Evolutionary conservation across 805 yeast genomes (phyloP).

Genomic region (Wickerhamomyces chaumierensis): DNA sequence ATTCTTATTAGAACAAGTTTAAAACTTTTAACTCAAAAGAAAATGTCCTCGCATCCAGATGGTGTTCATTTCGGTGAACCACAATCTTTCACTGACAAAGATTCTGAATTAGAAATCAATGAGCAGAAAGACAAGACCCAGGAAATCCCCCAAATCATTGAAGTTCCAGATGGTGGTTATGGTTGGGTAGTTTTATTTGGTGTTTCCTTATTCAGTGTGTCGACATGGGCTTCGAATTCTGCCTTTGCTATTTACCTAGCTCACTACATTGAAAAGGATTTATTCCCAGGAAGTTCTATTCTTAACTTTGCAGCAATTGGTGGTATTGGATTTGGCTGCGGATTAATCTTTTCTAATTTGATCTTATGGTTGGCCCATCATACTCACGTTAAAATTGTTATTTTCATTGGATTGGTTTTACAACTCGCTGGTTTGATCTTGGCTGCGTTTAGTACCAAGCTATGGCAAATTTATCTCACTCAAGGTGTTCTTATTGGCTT

Average conservation of each 20-base stretch:
- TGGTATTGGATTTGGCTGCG: slow-evolving; percentile 48
- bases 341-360: slow-evolving; percentile 50
- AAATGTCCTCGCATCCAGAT: too few species aligned
- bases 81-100: too few species aligned
- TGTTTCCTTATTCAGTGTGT: slow-evolving; percentile 14
- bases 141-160: slow-evolving; percentile 8
- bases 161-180: slow-evolving; percentile 19
- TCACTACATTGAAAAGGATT: slow-evolving; percentile 36
- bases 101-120: too few species aligned
- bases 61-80: too few species aligned
- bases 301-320: slow-evolving; percentile 59
- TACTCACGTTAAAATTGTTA: slow-evolving; percentile 31
- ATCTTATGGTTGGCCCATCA: slow-evolving; percentile 13
- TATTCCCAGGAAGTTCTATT: slow-evolving; percentile 41
- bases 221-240: slow-evolving; percentile 20
- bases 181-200: slow-evolving; percentile 17
- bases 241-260: slow-evolving; percentile 51
- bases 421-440: slow-evolving; percentile 46
- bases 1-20: too few species aligned
- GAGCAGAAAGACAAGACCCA: too few species aligned
- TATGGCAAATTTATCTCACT: slow-evolving; percentile 58
- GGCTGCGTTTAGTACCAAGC: slow-evolving; percentile 44
- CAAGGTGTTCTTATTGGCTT: slow-evolving; percentile 57
- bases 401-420: slow-evolving; percentile 35
- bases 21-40: too few species aligned